phyloP scores from a whole-genome alignment of 257 asterid genomes.

The Nicotiana benthamiana region DNA sequence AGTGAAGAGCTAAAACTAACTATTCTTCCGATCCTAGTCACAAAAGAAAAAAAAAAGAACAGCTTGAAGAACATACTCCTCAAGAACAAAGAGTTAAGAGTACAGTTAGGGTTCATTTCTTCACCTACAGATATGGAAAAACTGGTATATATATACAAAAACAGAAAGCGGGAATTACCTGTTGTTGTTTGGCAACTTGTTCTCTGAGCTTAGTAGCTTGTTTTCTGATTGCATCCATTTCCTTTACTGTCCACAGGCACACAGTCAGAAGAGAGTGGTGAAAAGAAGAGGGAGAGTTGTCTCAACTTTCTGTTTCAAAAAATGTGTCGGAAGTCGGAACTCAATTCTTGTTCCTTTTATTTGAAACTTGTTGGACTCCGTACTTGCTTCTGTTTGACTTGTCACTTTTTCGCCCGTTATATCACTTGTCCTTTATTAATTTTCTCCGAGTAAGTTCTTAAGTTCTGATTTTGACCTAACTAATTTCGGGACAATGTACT shows the following conservation, averaged over 20 bases:
- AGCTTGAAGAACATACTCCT: neutral
- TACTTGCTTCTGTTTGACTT: neutral
- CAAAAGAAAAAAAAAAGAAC: neutral
- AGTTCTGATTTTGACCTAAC: no score
- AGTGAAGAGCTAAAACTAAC: neutral
- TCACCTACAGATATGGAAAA: neutral
- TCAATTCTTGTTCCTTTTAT: neutral
- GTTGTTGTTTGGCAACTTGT: conserved; percentile 71
- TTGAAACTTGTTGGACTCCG: neutral
- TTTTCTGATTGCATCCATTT: conserved; percentile 65
- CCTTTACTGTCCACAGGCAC: neutral
- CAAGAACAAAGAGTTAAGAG: neutral
- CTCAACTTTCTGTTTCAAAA: neutral
- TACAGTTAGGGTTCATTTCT: neutral
- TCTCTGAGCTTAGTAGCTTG: conserved; percentile 76
- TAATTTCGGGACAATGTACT: no score
- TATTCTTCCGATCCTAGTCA: neutral
- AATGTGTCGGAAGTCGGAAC: neutral
- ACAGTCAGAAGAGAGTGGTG: neutral
- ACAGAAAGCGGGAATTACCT: conserved; percentile 21
- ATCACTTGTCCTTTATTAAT: no score
- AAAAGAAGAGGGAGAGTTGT: neutral
- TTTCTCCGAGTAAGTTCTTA: no score
- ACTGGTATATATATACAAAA: neutral
- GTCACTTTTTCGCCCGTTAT: neutral